Base-by-base conservation (phyloP, 495 filamentous ascomycete genomes). In the Penicillium steckii region DNA sequence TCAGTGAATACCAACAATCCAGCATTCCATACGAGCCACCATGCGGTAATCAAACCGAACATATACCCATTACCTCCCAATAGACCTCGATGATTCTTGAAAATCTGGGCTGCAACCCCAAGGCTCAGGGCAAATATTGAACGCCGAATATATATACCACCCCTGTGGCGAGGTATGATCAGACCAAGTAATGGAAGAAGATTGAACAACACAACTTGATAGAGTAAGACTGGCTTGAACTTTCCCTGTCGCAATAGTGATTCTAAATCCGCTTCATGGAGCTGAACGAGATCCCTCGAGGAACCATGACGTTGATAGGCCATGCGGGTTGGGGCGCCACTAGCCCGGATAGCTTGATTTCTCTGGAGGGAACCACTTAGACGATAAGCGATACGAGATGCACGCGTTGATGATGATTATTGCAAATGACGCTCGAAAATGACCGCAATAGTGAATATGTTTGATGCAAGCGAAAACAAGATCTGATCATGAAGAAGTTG, bases 11-110 rank as follows among this genome's bases (percentile, higher is more conserved):
- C 59, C 24, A 94, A 62, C 56, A 90, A 62, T 0, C 76, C 77
- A 12, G 75, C 68, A 46, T 66, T 72, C 87, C 86, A 91, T 9
- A 94, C 64, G 18, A 83, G 75, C 32, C 77, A 76, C 86, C 87
- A 95, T 10, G 76, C 74, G 0, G 74, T 73, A 19, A 87, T 61
- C 44, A 93, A 53, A 0, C 91, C 91, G 17, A 82, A 70, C n/a
- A 80, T 82, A 57, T 90, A 91, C 0, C 83, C 81, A 38, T 80
- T 67, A 2, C 77, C 86, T 42, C 84, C 80, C 42, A 80, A 76
- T 1, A 78, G 52, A 43, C 82, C 81, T 29, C 79, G 69, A n/a
- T 72, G 72, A 19, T 70, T 62, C 35, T 50, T 54, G 21, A 81
- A 63, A 7, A 65, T 46, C 32, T 76, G 68, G 3, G 69, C 18